These are phyloP conservation scores for Hibiscus syriacus DNA, from an alignment of 345 rosid genomes.

Conservation along the genomic window DNA sequence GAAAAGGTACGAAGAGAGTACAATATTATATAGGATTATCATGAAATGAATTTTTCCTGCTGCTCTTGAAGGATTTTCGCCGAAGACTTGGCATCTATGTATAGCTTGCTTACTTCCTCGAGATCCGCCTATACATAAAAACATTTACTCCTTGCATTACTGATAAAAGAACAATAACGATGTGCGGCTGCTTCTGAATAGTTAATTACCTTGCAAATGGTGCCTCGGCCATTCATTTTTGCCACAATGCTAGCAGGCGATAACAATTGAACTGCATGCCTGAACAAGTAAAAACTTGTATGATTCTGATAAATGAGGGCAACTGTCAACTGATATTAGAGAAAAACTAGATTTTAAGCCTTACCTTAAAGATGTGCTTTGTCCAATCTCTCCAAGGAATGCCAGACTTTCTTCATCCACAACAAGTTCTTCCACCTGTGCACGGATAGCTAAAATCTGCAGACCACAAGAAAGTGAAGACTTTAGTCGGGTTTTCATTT, in stretches of 20 bases:
- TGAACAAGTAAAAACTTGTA: slow-evolving; percentile 17
- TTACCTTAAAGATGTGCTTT: slow-evolving; percentile 72
- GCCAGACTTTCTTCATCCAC: slow-evolving; percentile 92
- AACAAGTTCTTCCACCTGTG: slow-evolving; percentile 84
- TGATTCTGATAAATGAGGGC: background rate
- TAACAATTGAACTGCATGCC: slow-evolving; percentile 92
- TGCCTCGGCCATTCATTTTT: slow-evolving; percentile 89
- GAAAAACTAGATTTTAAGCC: background rate
- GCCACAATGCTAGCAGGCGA: too few relatives aligned
- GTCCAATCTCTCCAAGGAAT: slow-evolving; percentile 79
- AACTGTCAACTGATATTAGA: background rate
- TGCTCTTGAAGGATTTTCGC: slow-evolving; percentile 87
- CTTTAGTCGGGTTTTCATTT: slow-evolving; percentile 1
- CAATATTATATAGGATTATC: slow-evolving; percentile 15
- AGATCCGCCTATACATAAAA: slow-evolving; percentile 56
- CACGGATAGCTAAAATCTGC: slow-evolving; percentile 93
- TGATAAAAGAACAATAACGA: background rate
- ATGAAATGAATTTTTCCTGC: slow-evolving; percentile 81
- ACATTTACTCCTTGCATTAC: background rate
- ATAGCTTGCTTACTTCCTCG: slow-evolving; percentile 69
- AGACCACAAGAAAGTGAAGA: slow-evolving; percentile 6
- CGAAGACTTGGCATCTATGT: too few relatives aligned
- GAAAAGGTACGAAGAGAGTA: background rate
- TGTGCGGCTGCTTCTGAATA: background rate
- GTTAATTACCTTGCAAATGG: slow-evolving; percentile 70